Evolutionary conservation across 202 grass and related monocot species (phyloP).

Genomic region (Bolboschoenoplectus hybrid): DNA sequence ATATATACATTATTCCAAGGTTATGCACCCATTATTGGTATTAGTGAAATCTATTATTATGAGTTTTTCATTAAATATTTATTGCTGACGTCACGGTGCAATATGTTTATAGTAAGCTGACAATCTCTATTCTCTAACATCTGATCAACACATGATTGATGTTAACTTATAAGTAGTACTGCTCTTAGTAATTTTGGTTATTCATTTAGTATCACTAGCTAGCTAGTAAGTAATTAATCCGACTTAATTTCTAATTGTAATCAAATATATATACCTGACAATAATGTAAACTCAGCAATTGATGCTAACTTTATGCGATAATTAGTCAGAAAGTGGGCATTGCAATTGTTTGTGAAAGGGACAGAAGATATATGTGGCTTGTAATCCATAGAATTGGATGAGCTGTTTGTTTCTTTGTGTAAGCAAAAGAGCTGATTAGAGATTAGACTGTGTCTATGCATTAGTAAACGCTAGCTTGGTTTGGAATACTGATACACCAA

Average conservation of each 20-base stretch:
- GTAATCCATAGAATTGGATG: slow-evolving; percentile 37
- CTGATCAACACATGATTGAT: not conserved
- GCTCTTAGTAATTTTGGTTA: not conserved
- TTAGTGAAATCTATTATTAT: slow-evolving; percentile 21
- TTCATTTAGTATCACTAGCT: not conserved
- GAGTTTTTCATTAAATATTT: not conserved
- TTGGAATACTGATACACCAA: slow-evolving; percentile 18
- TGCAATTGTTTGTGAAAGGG: slow-evolving; percentile 11
- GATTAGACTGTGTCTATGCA: slow-evolving; percentile 34
- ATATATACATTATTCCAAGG: not conserved
- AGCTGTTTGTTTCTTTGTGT: slow-evolving; percentile 22
- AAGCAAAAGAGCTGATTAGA: slow-evolving; percentile 34
- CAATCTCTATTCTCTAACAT: not conserved
- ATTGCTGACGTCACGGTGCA: not conserved
- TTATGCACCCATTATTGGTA: slow-evolving; percentile 8
- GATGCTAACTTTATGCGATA: not conserved
- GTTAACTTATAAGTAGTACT: not conserved
- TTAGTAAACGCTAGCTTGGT: slow-evolving; percentile 29
- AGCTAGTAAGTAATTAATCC: not conserved
- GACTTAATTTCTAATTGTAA: not conserved
- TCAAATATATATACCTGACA: not conserved
- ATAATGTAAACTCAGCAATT: not conserved
- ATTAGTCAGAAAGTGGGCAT: not conserved
- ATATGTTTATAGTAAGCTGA: not conserved
- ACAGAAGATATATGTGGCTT: slow-evolving; percentile 23